These are phyloP conservation scores for Diaporthe velutina DNA, from an alignment of 2,329 filamentous ascomycete species.

Conservation along the genomic window DNA sequence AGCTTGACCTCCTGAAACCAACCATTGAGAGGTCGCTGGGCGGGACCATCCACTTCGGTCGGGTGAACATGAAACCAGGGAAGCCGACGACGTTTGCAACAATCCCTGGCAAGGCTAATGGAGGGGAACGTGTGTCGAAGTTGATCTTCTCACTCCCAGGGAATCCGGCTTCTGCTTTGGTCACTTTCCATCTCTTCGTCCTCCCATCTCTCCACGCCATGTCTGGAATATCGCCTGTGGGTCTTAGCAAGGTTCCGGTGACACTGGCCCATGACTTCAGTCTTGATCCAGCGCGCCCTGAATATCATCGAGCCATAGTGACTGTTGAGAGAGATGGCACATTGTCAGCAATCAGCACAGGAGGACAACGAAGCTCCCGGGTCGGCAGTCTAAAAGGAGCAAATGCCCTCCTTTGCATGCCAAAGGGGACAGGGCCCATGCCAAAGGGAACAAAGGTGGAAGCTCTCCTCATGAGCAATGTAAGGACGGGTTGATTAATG, in stretches of 20 bases:
- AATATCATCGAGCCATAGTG: slow-evolving; percentile 91
- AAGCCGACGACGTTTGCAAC: slow-evolving; percentile 98
- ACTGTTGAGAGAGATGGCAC: slow-evolving; percentile 74
- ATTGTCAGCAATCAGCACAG: slow-evolving; percentile 84
- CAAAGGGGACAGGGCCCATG: slow-evolving; percentile 72
- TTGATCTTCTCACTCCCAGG: slow-evolving; percentile 92
- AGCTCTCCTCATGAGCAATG: slow-evolving; percentile 80
- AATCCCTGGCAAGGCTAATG: slow-evolving; percentile 74
- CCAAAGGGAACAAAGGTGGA: slow-evolving; percentile 79
- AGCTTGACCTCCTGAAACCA: slow-evolving; percentile 95
- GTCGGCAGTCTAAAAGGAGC: slow-evolving; percentile 91
- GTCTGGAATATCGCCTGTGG: slow-evolving; percentile 75
- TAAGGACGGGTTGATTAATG: slow-evolving; percentile 47
- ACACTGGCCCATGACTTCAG: slow-evolving; percentile 78
- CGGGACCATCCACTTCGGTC: slow-evolving; percentile 95
- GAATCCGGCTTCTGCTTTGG: slow-evolving; percentile 92
- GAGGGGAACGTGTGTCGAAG: slow-evolving; percentile 71
- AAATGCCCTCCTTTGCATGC: slow-evolving; percentile 86
- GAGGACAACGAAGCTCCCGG: slow-evolving; percentile 88
- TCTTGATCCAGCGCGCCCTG: slow-evolving; percentile 81
- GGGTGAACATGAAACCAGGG: slow-evolving; percentile 97
- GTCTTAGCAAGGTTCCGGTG: slow-evolving; percentile 80
- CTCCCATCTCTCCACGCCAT: slow-evolving; percentile 86
- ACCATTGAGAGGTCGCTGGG: slow-evolving; percentile 92
- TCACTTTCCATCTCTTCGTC: slow-evolving; percentile 95